Evolutionary conservation across 805 yeast genomes (phyloP).

Genomic region (Diddensiella caesifluorescens): DNA sequence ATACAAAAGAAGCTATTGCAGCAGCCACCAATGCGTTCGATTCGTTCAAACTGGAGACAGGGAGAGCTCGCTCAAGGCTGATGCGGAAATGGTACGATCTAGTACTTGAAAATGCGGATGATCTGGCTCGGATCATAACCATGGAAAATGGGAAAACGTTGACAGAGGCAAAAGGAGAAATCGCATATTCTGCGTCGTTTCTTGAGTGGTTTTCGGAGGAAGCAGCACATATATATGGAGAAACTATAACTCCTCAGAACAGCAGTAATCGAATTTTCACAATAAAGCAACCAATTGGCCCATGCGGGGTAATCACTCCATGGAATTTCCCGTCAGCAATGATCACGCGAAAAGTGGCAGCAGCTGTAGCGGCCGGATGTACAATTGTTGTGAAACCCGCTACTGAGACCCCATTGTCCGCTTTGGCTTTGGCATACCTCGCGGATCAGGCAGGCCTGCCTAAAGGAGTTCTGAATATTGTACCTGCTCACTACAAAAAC

Average conservation of each 20-base stretch:
- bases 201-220: conserved; percentile 66
- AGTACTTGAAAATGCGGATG: conserved; percentile 53
- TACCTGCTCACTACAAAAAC: conserved; percentile 39
- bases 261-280: conserved; percentile 46
- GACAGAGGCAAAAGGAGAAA: conserved; percentile 64
- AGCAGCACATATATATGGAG: conserved; percentile 64
- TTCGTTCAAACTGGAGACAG: conserved; percentile 47
- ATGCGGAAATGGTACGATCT: conserved; percentile 49
- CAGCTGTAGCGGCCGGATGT: conserved; percentile 77
- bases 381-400: conserved; percentile 74
- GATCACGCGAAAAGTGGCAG: conserved; percentile 68
- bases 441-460: conserved; percentile 68
- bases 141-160: conserved; percentile 72
- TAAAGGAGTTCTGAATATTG: conserved; percentile 59
- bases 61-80: conserved; percentile 51
- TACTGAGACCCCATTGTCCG: conserved; percentile 66
- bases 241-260: conserved; percentile 47
- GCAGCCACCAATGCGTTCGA: conserved; percentile 51
- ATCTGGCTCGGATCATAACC: conserved; percentile 57
- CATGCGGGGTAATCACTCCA: conserved; percentile 70
- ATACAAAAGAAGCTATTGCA: conserved; percentile 49
- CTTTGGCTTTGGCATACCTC: conserved; percentile 58
- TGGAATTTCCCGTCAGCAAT: conserved; percentile 82
- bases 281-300: conserved; percentile 71
- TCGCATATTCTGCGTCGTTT: conserved; percentile 64